phyloP scores from a whole-genome alignment of 306 rosid species.

The Gastrolobium villosum region DNA sequence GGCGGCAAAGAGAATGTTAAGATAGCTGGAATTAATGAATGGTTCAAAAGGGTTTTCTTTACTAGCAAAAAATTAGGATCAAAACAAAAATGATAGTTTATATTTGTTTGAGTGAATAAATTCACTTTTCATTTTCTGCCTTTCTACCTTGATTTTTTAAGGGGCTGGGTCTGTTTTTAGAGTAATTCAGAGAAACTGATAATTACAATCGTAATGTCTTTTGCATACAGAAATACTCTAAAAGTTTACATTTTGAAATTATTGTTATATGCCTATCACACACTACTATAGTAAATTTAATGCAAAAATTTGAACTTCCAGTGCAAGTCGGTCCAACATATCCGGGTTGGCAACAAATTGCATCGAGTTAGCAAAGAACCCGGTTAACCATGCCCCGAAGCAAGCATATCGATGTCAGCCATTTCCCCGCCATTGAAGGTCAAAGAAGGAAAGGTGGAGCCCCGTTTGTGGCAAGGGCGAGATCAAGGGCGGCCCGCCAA shows the following conservation, averaged over 20 bases:
- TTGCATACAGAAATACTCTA: not conserved
- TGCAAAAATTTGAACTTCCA: not conserved
- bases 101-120: constrained; percentile 14
- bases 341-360: too few relatives aligned
- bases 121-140: constrained; percentile 28
- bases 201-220: constrained; percentile 16
- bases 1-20: too few relatives aligned
- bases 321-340: not conserved
- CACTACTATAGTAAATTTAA: constrained; percentile 7
- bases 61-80: not conserved
- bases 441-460: too few relatives aligned
- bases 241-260: constrained; percentile 18
- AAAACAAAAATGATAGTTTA: constrained; percentile 2
- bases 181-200: constrained; percentile 21
- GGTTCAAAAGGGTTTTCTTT: not conserved
- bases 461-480: too few relatives aligned
- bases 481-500: too few relatives aligned
- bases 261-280: constrained; percentile 5
- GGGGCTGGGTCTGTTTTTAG: not conserved
- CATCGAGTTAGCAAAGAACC: too few relatives aligned
- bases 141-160: constrained; percentile 28
- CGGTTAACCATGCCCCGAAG: too few relatives aligned
- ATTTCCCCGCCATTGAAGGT: too few relatives aligned
- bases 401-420: too few relatives aligned
- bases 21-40: not conserved